A percentile compares a stretch with the other conserved stretches of the same genome.
Evolutionary conservation across 805 yeast genomes (phyloP).

Genomic region (Teunomyces aglyptinius): DNA sequence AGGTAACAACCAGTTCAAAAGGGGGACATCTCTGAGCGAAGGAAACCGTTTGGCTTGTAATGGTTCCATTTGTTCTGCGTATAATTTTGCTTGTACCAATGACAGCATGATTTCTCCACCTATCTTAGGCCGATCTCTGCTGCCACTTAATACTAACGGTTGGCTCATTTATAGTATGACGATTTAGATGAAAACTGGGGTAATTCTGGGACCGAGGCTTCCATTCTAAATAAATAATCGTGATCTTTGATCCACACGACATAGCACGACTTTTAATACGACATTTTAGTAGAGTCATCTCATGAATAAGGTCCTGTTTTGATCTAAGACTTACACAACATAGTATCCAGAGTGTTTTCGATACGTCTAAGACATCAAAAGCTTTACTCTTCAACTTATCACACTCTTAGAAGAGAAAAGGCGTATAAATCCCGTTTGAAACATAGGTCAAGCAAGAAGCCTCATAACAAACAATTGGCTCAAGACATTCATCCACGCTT

Average conservation of each 20-base stretch:
- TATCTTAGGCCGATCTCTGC: background rate
- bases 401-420: background rate
- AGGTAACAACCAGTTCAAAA: conserved; percentile 19
- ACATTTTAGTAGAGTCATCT: conserved; percentile 1
- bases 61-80: background rate
- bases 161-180: background rate
- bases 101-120: background rate
- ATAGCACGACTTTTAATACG: background rate
- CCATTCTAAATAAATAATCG: background rate
- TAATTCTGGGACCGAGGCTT: conserved; percentile 3
- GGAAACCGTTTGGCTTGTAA: background rate
- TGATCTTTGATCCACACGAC: background rate
- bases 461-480: conserved; percentile 4
- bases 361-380: background rate
- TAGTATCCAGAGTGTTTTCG: conserved; percentile 7
- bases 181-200: background rate
- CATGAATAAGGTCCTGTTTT: background rate
- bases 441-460: background rate
- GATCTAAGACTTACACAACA: background rate
- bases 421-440: background rate
- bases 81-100: background rate
- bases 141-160: background rate
- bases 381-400: background rate
- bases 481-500: conserved; percentile 9
- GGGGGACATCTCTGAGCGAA: conserved; percentile 11